Evolutionary conservation across 352 stramenopile genomes (phyloP).

Genomic region (Globisporangium barbulae): DNA sequence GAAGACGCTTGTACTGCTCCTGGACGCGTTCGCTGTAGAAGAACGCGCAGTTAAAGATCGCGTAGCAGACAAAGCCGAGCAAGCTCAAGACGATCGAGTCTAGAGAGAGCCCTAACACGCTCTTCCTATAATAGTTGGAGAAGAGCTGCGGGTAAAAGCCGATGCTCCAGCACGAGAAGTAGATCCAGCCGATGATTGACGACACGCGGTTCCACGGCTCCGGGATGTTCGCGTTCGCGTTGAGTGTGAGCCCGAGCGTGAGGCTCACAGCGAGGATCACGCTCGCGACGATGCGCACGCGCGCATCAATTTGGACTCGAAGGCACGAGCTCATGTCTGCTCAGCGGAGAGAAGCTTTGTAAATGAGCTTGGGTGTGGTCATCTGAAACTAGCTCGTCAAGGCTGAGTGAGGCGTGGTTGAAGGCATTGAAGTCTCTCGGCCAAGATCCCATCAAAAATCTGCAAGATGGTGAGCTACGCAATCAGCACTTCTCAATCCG

Average conservation of each 20-base stretch:
- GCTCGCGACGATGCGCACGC: constrained; percentile 38
- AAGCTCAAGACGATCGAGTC: constrained; percentile 95
- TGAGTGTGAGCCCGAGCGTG: constrained; percentile 48
- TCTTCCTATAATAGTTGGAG: constrained; percentile 88
- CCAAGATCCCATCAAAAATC: neutral
- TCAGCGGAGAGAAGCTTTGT: neutral
- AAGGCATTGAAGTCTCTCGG: neutral
- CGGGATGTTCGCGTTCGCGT: constrained; percentile 81
- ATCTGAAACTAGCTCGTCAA: neutral
- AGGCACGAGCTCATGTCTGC: neutral
- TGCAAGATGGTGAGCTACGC: neutral
- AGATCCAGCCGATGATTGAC: constrained; percentile 88
- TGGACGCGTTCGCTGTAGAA: constrained; percentile 88
- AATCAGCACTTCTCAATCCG: neutral
- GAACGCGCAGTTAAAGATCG: constrained; percentile 92
- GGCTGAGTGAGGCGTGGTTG: neutral
- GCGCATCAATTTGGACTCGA: constrained; percentile 21
- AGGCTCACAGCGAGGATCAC: constrained; percentile 47
- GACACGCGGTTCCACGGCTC: constrained; percentile 85
- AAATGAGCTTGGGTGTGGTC: neutral
- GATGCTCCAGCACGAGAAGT: constrained; percentile 91
- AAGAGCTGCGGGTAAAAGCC: constrained; percentile 94
- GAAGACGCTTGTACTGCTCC: constrained; percentile 74
- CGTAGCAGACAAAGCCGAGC: constrained; percentile 94
- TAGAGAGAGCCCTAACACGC: constrained; percentile 89